Evolutionary conservation across 768 basidiomycete species (phyloP).

Genomic region (Boletellus ananiceps): DNA sequence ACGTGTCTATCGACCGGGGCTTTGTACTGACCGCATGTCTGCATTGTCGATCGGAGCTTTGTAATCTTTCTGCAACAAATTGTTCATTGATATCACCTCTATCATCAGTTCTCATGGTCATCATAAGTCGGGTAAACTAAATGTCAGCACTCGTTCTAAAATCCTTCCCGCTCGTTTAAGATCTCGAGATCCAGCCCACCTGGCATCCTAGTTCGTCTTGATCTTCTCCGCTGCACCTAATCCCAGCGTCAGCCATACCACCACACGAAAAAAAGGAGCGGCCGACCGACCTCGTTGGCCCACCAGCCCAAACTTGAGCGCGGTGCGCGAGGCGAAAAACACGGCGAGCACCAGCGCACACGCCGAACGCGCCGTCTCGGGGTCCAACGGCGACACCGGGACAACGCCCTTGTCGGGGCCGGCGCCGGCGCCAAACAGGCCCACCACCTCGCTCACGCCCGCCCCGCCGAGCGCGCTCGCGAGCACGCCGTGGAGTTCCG

Average conservation of each 20-base stretch:
- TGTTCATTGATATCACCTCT: background rate
- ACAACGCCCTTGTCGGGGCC: background rate
- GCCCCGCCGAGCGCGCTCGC: conserved; percentile 41
- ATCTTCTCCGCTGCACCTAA: conserved; percentile 22
- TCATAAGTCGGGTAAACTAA: background rate
- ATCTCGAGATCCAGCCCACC: background rate
- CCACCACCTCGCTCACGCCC: too few species aligned
- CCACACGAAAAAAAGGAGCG: too few species aligned
- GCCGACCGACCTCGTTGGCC: conserved; percentile 15
- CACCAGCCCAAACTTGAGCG: conserved; percentile 52
- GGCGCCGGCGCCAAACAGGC: too few species aligned
- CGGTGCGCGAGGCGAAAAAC: conserved; percentile 60
- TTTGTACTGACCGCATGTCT: conserved; percentile 11
- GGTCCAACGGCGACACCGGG: conserved; percentile 47
- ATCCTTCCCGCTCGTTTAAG: background rate
- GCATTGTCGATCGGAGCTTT: background rate
- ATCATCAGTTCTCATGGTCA: background rate
- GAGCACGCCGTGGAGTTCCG: conserved; percentile 49
- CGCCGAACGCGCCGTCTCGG: conserved; percentile 62
- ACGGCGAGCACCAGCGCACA: conserved; percentile 62
- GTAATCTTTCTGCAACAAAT: background rate
- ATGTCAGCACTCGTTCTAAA: background rate
- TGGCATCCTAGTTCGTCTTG: conserved; percentile 20
- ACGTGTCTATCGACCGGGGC: conserved; percentile 3
- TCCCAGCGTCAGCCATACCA: background rate